Conservation (phyloP, 2,329 filamentous ascomycete species). For the Trichoderma gracile region DNA sequence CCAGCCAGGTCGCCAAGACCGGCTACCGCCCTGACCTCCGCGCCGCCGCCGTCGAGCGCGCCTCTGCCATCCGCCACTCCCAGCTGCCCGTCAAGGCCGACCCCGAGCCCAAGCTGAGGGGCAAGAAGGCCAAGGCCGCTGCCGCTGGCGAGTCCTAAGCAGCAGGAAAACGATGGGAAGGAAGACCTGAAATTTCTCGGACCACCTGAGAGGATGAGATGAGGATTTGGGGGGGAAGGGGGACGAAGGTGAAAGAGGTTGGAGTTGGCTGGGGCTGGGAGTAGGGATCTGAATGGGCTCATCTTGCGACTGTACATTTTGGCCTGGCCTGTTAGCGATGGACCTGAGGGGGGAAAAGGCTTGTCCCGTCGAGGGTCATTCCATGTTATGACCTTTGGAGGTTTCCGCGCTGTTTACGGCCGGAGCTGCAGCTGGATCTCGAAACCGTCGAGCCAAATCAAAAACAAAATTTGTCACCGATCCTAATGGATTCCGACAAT, state of each 20-base stretch:
- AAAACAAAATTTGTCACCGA: background rate
- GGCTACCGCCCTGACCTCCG: conserved; percentile 83
- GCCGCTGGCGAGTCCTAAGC: conserved; percentile 43
- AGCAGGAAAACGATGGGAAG: background rate
- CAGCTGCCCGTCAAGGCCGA: conserved; percentile 77
- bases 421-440: conserved; percentile 22
- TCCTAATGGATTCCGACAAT: conserved; percentile 13
- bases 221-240: background rate
- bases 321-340: background rate
- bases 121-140: conserved; percentile 73
- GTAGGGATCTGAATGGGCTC: conserved; percentile 20
- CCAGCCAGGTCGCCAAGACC: conserved; percentile 77
- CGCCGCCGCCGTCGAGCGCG: conserved; percentile 77
- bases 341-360: background rate
- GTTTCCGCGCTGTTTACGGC: conserved; percentile 12
- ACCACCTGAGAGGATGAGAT: background rate
- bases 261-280: conserved; percentile 12
- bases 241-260: too few relatives aligned
- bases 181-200: background rate
- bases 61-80: conserved; percentile 77
- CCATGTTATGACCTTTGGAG: too few relatives aligned
- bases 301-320: conserved; percentile 18
- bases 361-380: background rate
- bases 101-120: conserved; percentile 73
- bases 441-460: conserved; percentile 23